Base-by-base conservation (phyloP, 495 filamentous ascomycete genomes). In the Penicillium coffeae region DNA sequence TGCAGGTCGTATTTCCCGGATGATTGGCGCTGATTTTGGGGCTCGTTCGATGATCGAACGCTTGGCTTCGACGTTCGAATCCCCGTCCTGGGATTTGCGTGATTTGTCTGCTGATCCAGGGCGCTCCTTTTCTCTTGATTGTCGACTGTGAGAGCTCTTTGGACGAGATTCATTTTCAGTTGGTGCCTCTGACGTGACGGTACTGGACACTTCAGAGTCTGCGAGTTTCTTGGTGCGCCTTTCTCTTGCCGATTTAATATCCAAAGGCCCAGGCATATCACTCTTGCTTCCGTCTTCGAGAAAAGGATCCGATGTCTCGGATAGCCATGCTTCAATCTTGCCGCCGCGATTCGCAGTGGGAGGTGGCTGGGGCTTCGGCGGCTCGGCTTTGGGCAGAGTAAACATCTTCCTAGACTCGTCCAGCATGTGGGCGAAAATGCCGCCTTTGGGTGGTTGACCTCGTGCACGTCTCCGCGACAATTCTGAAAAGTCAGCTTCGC, bases 301-400 rank as follows among this genome's bases (percentile, higher is more conserved):
- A 52, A 90, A 89, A 7, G 87, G 86, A 54, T 91, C 87, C 9
- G 81, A 73, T 1, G 86, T 89, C 18, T 74, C 75, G 41, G 84
- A 84, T 25, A 91, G 67, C 87, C 87, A 91, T 2, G 82, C 83
- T 66, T 90, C 86, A 38, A 91, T 88, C 70, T 87, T 54, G 61
- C 77, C 56, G 54, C 76, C 62, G 27, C 65, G 49, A 51, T 69
- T 54, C 39, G 44, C 51, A 12, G 55, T 38, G 15, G 72, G 47
- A 48, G 62, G 50, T 65, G 76, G 49, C 59, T 61, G 47, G 65
- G 76, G 50, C 65, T 68, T 54, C 53, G 76, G 52, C 64, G 64
- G 45, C 73, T 84, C 59, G 67, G 75, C 59, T 73, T 71, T 59
- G 68, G 76, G 63, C 72, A 66, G 67, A 35, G 65, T 59, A 80